Base-by-base conservation (phyloP, 768 basidiomycete genomes). In the Xerocomellus amylosporus region DNA sequence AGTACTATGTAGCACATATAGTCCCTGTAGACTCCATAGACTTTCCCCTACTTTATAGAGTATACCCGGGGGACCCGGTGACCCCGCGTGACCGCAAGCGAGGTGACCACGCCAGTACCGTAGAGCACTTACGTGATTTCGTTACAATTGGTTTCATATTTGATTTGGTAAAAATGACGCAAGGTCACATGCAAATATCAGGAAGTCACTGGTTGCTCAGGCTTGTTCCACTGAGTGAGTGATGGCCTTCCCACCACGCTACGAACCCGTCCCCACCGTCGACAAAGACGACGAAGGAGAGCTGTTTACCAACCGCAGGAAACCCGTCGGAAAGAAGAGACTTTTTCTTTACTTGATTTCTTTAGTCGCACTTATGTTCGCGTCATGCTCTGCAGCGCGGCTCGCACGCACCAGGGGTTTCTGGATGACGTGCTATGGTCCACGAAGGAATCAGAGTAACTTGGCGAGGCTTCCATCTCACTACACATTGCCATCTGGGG, bases 401-500 rank as follows among this genome's bases (percentile, higher is more conserved):
- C 46, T 61, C 46, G 60, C 61, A 53, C 58, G 58, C 28, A 59
- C 60, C 31, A 57, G 62, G 41, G 63, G 62, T 13, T 58, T 59
- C 39, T 61, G 63, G 62, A 38, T 36, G 14, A 52, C 51, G 10
- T 65, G 67, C 37, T 53, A 54, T 22, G 58, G 62, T 3, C 43
- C 59, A 4, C 65, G 49, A 46, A 65, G 66, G 48, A 60, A 56
- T 50, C 56, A 60, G 42, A 67, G 62, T 19, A 53, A 22, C 12
- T 55, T 72, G 49, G 42, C 54, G 1, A 61, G 43, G 30, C 66
- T 76, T 14, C 73, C 83, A 0, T 77, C 73, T 7, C 74, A 84
- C 65, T 87, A 76, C 62, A 78, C 75, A 1, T 73, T 89, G 14
- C 82, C 84, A 5, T 86, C 85, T 33, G 87, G 87, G 0, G 81